Conservation (phyloP, 306 rosid genomes). For the Prunus davidiana region DNA sequence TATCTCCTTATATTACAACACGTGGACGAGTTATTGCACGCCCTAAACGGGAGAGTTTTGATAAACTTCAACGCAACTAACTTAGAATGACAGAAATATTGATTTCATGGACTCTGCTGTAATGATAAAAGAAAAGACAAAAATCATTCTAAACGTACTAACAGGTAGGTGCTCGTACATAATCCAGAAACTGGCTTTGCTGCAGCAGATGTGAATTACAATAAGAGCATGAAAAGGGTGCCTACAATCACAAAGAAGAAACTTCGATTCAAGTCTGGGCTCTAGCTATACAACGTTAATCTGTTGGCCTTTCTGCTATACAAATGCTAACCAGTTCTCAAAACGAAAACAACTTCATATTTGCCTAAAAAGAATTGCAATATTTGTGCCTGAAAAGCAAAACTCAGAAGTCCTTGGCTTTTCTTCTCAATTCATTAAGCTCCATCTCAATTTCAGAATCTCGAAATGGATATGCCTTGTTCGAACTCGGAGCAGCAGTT, state of each 20-base stretch:
- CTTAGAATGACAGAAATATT: no score
- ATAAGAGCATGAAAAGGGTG: not conserved
- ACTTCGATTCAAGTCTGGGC: conserved; percentile 17
- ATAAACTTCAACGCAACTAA: no score
- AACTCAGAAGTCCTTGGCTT: conserved; percentile 56
- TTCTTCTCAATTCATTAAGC: conserved; percentile 76
- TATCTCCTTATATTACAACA: not conserved
- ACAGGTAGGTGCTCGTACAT: conserved; percentile 1
- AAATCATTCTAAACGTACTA: conserved; percentile 4
- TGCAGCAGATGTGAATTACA: not conserved
- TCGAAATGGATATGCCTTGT: conserved; percentile 55
- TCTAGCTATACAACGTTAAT: conserved; percentile 42
- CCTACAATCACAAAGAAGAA: not conserved
- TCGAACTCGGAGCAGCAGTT: conserved; percentile 35
- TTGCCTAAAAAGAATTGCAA: conserved; percentile 14
- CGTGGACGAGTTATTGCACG: no score
- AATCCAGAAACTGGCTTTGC: conserved; percentile 15
- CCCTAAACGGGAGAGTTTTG: no score
- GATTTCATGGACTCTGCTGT: not conserved
- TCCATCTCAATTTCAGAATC: conserved; percentile 80
- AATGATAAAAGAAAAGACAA: not conserved
- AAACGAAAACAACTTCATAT: conserved; percentile 15
- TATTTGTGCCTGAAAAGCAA: not conserved
- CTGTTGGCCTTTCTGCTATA: conserved; percentile 29
- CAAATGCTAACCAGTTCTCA: conserved; percentile 17